Percentiles rank a stretch among this genome's conserved stretches.
phyloP scores from a whole-genome alignment of 805 yeast species.

The Candida chauliodis region DNA sequence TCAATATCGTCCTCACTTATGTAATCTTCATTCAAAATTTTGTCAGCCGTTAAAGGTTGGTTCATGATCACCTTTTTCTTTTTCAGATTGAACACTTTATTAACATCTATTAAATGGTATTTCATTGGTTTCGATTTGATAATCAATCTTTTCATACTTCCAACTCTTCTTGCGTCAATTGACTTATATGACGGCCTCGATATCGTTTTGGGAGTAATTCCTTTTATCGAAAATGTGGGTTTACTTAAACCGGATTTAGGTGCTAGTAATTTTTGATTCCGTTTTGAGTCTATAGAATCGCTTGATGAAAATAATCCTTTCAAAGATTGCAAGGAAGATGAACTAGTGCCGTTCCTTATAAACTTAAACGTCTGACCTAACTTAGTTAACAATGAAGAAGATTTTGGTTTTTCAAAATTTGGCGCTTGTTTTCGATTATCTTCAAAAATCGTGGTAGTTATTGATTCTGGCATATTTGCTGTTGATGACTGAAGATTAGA shows the following conservation, averaged over 20 bases:
- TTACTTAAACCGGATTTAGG: neutral
- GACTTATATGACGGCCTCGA: conserved; percentile 11
- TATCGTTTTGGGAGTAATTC: conserved; percentile 6
- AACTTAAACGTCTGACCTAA: conserved; percentile 34
- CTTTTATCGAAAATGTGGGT: neutral
- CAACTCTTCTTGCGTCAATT: conserved; percentile 17
- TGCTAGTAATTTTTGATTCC: conserved; percentile 6
- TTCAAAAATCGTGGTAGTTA: conserved; percentile 26
- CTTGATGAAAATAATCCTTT: conserved; percentile 32
- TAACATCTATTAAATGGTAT: conserved; percentile 40
- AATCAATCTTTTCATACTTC: conserved; percentile 32
- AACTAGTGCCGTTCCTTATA: conserved; percentile 19
- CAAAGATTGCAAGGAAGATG: conserved; percentile 12
- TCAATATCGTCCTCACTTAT: conserved; percentile 21
- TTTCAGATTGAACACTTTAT: conserved; percentile 35
- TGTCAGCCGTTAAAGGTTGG: conserved; percentile 12
- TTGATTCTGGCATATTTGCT: conserved; percentile 29
- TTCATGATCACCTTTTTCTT: conserved; percentile 26
- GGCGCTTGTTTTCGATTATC: conserved; percentile 10
- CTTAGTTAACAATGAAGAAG: conserved; percentile 24
- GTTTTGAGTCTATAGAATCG: conserved; percentile 16
- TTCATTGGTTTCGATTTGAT: conserved; percentile 39
- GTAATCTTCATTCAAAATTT: conserved; percentile 16
- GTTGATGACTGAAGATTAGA: conserved; percentile 17
- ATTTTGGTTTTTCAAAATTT: conserved; percentile 12